These are phyloP conservation scores for Pyronema domesticum DNA, from an alignment of 495 filamentous ascomycete genomes.

Conservation along the genomic window DNA sequence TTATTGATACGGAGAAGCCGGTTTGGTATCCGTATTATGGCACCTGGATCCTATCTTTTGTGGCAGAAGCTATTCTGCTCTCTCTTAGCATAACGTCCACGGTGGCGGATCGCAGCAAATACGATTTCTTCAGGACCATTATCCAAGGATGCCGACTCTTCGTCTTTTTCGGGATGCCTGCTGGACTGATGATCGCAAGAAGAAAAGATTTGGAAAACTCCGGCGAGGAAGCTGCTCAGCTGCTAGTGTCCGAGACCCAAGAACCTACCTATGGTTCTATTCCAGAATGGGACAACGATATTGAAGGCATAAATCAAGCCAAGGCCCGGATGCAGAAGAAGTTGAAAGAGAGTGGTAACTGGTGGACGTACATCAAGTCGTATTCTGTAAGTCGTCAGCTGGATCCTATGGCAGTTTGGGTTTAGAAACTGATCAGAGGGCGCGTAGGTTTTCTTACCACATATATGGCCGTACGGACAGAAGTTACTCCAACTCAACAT, in stretches of 20 bases:
- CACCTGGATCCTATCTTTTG: constrained; percentile 35
- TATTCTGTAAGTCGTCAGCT: constrained; percentile 32
- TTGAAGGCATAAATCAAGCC: constrained; percentile 30
- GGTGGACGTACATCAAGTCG: constrained; percentile 45
- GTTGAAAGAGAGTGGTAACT: constrained; percentile 43
- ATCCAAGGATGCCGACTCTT: constrained; percentile 22
- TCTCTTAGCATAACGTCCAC: constrained; percentile 17
- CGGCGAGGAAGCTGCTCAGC: constrained; percentile 24
- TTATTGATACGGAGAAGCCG: constrained; percentile 31
- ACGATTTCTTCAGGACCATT: constrained; percentile 6
- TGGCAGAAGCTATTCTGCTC: constrained; percentile 33
- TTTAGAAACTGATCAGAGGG: neutral
- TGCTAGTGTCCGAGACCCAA: constrained; percentile 10
- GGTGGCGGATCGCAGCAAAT: constrained; percentile 3
- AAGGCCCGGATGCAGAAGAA: constrained; percentile 38
- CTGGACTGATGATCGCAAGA: constrained; percentile 15
- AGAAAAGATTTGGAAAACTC: constrained; percentile 4
- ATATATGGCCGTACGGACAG: constrained; percentile 45
- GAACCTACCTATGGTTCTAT: constrained; percentile 16
- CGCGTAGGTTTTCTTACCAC: constrained; percentile 41
- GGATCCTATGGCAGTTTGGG: neutral
- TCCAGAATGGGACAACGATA: constrained; percentile 9
- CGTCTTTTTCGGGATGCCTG: constrained; percentile 23
- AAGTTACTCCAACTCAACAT: constrained; percentile 38
- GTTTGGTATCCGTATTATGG: constrained; percentile 48